These are phyloP conservation scores for Maudiozyma turicensis DNA, from an alignment of 805 yeast species.

Conservation along the genomic window DNA sequence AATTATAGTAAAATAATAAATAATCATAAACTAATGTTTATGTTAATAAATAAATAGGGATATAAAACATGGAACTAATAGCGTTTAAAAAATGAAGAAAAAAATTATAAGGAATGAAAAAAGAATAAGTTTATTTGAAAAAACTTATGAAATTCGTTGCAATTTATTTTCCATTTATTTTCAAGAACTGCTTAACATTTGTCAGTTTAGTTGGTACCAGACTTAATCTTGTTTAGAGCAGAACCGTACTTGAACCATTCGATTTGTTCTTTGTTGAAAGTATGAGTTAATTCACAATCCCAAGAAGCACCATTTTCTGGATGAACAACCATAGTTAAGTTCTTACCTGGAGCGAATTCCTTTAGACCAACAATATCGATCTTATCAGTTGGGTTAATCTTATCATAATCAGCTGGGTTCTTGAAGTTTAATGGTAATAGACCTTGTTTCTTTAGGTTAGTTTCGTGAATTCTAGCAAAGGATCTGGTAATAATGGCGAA, in stretches of 20 bases:
- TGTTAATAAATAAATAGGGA: neutral
- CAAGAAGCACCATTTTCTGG: constrained; percentile 70
- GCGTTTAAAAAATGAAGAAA: too few species aligned
- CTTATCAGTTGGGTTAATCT: constrained; percentile 82
- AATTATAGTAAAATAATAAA: neutral
- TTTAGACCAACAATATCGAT: constrained; percentile 80
- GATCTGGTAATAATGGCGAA: constrained; percentile 96
- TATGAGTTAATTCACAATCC: constrained; percentile 89
- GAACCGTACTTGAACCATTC: constrained; percentile 99
- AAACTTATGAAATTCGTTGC: neutral
- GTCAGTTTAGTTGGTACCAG: neutral
- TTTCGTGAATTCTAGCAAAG: constrained; percentile 98
- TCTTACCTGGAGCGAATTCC: constrained; percentile 87
- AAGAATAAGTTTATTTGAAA: neutral
- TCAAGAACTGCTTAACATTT: too few species aligned
- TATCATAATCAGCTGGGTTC: constrained; percentile 85
- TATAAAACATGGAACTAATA: neutral
- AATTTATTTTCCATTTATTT: neutral
- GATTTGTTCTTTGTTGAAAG: constrained; percentile 92
- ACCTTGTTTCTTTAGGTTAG: constrained; percentile 99
- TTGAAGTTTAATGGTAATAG: constrained; percentile 91
- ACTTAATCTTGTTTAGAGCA: constrained; percentile 74
- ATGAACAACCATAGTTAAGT: constrained; percentile 65
- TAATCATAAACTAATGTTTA: neutral
- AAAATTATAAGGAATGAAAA: neutral